phyloP scores from a whole-genome alignment of 208 protist genomes.

The Leptomonas seymouri region DNA sequence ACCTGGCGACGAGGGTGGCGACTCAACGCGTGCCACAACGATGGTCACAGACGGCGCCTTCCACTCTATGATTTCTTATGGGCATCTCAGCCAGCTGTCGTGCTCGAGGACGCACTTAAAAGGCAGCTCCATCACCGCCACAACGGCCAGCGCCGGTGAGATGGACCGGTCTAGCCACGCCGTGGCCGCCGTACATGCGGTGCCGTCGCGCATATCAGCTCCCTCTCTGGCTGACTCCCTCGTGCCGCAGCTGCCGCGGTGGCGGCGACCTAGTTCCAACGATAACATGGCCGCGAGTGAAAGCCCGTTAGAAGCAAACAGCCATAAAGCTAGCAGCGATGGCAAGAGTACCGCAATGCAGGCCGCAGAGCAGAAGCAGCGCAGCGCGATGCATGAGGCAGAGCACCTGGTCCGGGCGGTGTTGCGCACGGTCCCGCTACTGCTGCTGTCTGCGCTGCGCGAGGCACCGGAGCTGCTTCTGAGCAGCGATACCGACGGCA shows the following conservation, averaged over 20 bases:
- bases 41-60: background rate
- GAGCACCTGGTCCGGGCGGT: slow-evolving; percentile 7
- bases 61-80: slow-evolving; percentile 16
- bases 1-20: too few relatives aligned
- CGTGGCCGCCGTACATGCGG: background rate
- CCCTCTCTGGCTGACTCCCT: background rate
- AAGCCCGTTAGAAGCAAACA: background rate
- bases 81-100: background rate
- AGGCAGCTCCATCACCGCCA: background rate
- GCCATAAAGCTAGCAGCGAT: background rate
- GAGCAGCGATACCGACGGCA: background rate
- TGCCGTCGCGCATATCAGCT: background rate
- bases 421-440: slow-evolving; percentile 11
- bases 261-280: slow-evolving; percentile 4
- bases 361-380: background rate
- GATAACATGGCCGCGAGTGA: slow-evolving; percentile 3
- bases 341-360: background rate
- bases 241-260: slow-evolving; percentile 6
- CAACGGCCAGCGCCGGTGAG: background rate
- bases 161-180: background rate
- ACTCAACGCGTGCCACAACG: too few relatives aligned
- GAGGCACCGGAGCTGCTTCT: slow-evolving; percentile 2
- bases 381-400: background rate
- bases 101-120: background rate
- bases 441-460: slow-evolving; percentile 8